Conservation (phyloP, 1,284 basidiomycete species). For the Pholiota adiposa region DNA sequence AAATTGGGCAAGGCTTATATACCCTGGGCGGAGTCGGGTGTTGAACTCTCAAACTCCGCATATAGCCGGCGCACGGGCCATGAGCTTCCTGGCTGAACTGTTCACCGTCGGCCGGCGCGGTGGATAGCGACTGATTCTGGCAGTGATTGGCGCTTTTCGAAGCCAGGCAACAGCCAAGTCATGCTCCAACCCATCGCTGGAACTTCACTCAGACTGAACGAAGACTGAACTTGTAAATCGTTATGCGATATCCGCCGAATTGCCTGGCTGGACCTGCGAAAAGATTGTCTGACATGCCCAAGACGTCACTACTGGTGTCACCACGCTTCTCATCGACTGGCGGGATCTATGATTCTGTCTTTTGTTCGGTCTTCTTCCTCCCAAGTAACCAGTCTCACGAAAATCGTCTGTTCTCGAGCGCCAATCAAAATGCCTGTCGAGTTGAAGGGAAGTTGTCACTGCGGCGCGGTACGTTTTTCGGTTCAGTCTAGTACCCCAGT, state of each 20-base stretch:
- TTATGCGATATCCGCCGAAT: too few species aligned
- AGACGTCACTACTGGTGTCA: constrained; percentile 9
- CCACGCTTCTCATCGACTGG: constrained; percentile 16
- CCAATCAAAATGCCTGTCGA: constrained; percentile 51
- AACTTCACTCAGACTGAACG: too few species aligned
- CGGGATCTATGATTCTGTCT: constrained; percentile 20
- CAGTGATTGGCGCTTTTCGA: too few species aligned
- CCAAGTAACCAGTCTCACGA: constrained; percentile 5
- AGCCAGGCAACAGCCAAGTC: too few species aligned
- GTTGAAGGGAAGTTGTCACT: constrained; percentile 64
- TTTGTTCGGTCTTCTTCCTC: constrained; percentile 17
- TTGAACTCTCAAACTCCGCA: constrained; percentile 7
- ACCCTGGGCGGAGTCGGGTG: constrained; percentile 16
- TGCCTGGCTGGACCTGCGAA: too few species aligned
- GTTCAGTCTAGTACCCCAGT: constrained; percentile 58
- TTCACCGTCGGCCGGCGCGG: background rate
- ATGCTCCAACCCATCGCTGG: too few species aligned
- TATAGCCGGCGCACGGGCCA: background rate
- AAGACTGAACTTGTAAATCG: too few species aligned
- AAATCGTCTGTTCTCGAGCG: background rate
- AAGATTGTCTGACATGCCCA: background rate
- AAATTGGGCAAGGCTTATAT: constrained; percentile 22
- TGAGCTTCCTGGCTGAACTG: background rate
- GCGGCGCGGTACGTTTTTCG: constrained; percentile 57
- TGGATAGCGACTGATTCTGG: too few species aligned